Evolutionary conservation across 1,139 yeast species (phyloP), one percentile per base, ranked within the genome.

Genomic region (Magnusiomyces tetraspermus): DNA sequence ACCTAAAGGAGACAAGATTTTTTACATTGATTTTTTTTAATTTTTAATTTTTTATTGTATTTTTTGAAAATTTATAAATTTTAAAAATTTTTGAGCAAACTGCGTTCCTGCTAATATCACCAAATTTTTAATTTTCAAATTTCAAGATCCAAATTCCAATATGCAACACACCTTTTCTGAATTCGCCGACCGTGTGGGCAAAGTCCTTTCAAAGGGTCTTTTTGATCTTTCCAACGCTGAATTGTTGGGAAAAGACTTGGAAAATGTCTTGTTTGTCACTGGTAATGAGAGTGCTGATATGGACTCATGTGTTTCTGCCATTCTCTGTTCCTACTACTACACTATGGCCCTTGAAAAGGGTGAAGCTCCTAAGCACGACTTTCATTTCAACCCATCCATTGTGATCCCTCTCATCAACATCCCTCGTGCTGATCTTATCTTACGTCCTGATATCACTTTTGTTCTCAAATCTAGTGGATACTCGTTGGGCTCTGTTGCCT

Each of bases 231-330:
- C 40, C 5, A 36, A n/a, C 40, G 5, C 11, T 5, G 5, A 10
- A 10, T n/a, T 10, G 17, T n/a, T 36, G 19, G 40, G 40, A 10
- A 5, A 6, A 10, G 19, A 36, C 17, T n/a, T 36, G 11, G 40
- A n/a, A 5, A 10, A n/a, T 5, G 47, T 52, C 1, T 53, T 63
- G 22, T 60, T 87, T 44, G 95, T 86, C 1, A 75, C 88, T 0
- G 97, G 97, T 1, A 90, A 90, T 64, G 95, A 88, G 63, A 80
- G 95, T 0, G 80, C 82, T 3, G 96, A 90, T 67, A 71, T 90
- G 70, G 98, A 90, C 67, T 89, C 97, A 1, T 85, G 89, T 41
- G 77, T 86, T 1, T 76, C 84, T 56, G 84, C 96, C 0, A 71
- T 92, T 5, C 63, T 85, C 1, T 85, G 80, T 61, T 82, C 96